Conservation (phyloP, 805 yeast species). For the Myxozyma neglecta region DNA sequence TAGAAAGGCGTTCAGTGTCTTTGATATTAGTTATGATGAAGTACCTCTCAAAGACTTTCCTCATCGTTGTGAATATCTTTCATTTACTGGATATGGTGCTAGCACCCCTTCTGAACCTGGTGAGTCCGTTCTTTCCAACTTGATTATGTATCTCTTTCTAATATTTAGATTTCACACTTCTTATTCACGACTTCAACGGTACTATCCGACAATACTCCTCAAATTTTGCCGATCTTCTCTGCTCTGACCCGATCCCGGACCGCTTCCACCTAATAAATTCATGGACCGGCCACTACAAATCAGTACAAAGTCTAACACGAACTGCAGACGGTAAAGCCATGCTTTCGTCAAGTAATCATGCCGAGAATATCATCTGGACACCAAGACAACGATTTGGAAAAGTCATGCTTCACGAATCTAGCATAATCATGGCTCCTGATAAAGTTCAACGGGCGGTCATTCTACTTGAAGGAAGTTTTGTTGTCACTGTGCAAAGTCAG, state of each 20-base stretch:
- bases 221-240: conserved; percentile 32
- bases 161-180: conserved; percentile 32
- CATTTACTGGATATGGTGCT: conserved; percentile 29
- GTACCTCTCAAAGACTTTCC: conserved; percentile 29
- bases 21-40: conserved; percentile 27
- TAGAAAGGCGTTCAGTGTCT: conserved; percentile 29
- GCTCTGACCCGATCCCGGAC: conserved; percentile 9
- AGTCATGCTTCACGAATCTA: conserved; percentile 32
- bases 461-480: conserved; percentile 49
- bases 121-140: background rate
- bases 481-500: conserved; percentile 47
- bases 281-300: conserved; percentile 83
- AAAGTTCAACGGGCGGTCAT: conserved; percentile 53
- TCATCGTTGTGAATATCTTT: conserved; percentile 8
- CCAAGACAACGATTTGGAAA: conserved; percentile 21
- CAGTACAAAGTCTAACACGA: conserved; percentile 64
- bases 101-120: conserved; percentile 28
- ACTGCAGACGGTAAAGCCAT: conserved; percentile 66
- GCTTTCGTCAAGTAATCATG: conserved; percentile 60
- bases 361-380: conserved; percentile 63
- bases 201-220: conserved; percentile 39
- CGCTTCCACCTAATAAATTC: conserved; percentile 48
- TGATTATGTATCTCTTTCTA: background rate
- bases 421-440: conserved; percentile 47
- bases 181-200: conserved; percentile 40